Percentiles rank a stretch among this genome's conserved stretches.
These are phyloP conservation scores for Teratosphaeria pseudoeucalypti DNA, from an alignment of 2,329 filamentous ascomycete species.

Conservation along the genomic window DNA sequence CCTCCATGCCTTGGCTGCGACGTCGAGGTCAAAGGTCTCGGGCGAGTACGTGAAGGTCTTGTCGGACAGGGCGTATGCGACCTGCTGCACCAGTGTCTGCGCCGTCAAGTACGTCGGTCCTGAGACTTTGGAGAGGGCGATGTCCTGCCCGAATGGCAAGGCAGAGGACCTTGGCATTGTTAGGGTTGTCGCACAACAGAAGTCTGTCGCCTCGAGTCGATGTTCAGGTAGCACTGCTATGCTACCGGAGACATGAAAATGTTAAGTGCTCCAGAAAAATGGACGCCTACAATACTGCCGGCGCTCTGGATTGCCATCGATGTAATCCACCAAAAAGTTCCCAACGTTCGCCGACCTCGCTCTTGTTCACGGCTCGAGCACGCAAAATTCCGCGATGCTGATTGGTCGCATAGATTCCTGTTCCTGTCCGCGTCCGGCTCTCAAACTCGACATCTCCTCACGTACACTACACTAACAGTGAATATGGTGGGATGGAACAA, in stretches of 20 bases:
- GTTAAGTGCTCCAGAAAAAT: not conserved
- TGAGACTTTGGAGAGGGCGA: slow-evolving; percentile 51
- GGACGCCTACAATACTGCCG: not conserved
- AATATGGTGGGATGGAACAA: too few relatives aligned
- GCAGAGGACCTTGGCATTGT: slow-evolving; percentile 30
- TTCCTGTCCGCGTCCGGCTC: not conserved
- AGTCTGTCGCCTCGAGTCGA: not conserved
- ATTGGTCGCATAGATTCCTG: not conserved
- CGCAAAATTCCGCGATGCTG: not conserved
- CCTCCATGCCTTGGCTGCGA: slow-evolving; percentile 71
- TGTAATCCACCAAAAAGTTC: not conserved
- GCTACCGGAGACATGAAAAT: not conserved
- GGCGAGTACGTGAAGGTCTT: slow-evolving; percentile 97
- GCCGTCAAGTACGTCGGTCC: slow-evolving; percentile 89
- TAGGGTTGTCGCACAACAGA: not conserved
- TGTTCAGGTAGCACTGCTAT: not conserved
- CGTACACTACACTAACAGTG: too few relatives aligned
- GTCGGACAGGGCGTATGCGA: slow-evolving; percentile 89
- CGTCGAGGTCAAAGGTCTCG: slow-evolving; percentile 82
- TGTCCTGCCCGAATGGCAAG: slow-evolving; percentile 43
- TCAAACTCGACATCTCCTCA: not conserved
- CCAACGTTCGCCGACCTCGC: not conserved
- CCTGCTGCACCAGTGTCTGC: slow-evolving; percentile 88
- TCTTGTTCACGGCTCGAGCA: not conserved
- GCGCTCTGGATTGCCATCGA: not conserved